Base-by-base conservation (phyloP, 1,284 basidiomycete species). In the Flammula alnicola region DNA sequence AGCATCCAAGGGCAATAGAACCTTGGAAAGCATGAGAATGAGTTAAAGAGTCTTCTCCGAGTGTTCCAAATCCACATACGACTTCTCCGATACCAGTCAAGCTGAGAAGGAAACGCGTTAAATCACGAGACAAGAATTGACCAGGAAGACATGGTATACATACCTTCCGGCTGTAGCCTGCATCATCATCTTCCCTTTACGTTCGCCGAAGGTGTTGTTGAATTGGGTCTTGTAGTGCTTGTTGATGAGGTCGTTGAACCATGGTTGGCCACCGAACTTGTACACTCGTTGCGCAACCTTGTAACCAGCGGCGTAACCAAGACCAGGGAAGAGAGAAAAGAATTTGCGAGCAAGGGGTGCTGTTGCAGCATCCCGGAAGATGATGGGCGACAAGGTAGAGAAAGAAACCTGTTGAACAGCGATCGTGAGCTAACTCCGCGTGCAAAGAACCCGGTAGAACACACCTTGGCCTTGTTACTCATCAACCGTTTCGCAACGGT, bases 231-330 rank as follows among this genome's bases (percentile, higher is more conserved):
- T 91, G 74, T 86, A 87, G 68, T 91, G 76, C 62, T 79, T 83
- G 60, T 83, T 81, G 66, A 99, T 86, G 66, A 95, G 70, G 74
- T 98, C 95, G 71, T 95, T 92, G 72, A 98, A 97, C 81, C 88
- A 98, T 19, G 97, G 96, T 73, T 99, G 96, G 1, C 96, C 97
- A 54, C 97, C 96, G 63, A 98, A 99, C 76, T 98, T 99, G 86
- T 97, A 97, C 63, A 96, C 83, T 43, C 93, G 84, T 73, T 97
- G 94, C 1, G 92, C 75, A 63, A 97, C 76, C 73, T 99, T 99
- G 86, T 99, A 99, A 0, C 95, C 94, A 25, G 94, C 96, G 3
- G 96, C 97, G 67, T 99, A 99, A 1, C 97, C 97, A 3, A 99
- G 85, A 57, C 96, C 96, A 22, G 97, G 96, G 78, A 99, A 99